Percentiles rank a stretch among this genome's conserved stretches.
These are phyloP conservation scores for Saccharomycopsis microspora DNA, from an alignment of 805 yeast species.

Conservation along the genomic window DNA sequence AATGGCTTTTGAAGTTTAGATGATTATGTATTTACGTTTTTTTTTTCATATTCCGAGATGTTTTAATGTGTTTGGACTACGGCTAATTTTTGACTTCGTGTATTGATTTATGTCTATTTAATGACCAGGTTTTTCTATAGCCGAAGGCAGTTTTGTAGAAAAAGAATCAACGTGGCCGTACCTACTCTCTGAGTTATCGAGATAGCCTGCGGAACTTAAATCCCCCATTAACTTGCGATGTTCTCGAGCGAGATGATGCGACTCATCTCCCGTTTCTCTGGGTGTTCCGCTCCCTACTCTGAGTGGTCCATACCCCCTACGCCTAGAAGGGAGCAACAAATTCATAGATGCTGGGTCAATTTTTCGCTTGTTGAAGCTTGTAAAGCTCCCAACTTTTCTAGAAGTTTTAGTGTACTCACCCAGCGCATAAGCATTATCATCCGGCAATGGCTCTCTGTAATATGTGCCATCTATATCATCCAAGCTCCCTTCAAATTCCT, in stretches of 20 bases:
- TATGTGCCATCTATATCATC: too few species aligned
- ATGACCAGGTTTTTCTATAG: neutral
- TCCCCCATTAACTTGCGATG: neutral
- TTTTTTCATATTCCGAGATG: neutral
- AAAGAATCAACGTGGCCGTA: slow-evolving; percentile 5
- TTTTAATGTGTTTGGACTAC: neutral
- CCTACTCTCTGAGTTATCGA: neutral
- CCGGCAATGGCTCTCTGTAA: too few species aligned
- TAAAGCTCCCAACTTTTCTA: too few species aligned
- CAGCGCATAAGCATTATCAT: too few species aligned
- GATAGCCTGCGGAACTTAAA: slow-evolving; percentile 1
- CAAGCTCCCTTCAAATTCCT: too few species aligned
- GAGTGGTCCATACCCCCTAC: too few species aligned
- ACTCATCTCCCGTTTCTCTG: neutral
- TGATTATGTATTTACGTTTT: slow-evolving; percentile 1
- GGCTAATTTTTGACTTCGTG: neutral
- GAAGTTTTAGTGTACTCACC: too few species aligned
- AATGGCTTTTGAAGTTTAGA: slow-evolving; percentile 4
- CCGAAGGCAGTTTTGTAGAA: neutral
- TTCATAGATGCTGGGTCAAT: too few species aligned
- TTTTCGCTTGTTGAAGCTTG: too few species aligned
- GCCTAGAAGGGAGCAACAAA: too few species aligned
- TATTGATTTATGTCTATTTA: neutral
- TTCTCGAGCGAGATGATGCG: neutral
- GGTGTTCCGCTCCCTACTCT: too few species aligned